phyloP scores from a whole-genome alignment of 805 yeast species.

The Candida ulmi region DNA sequence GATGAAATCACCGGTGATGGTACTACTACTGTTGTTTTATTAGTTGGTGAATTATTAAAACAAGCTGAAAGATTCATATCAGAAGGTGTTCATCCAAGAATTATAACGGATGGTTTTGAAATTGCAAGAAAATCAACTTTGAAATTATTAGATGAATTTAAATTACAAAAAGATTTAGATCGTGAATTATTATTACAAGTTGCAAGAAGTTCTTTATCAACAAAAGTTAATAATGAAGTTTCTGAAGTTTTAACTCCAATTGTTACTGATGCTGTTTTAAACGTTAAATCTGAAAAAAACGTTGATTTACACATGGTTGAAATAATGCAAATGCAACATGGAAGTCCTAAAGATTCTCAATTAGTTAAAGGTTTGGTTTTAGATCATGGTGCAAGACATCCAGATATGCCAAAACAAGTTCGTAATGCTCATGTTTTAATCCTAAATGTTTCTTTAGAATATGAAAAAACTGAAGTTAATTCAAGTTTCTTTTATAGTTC shows the following conservation, averaged over 20 bases:
- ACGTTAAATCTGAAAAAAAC: constrained; percentile 52
- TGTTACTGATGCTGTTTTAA: constrained; percentile 91
- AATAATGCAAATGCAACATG: constrained; percentile 97
- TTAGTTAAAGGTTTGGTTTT: constrained; percentile 85
- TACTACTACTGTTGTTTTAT: constrained; percentile 89
- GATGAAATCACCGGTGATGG: constrained; percentile 99
- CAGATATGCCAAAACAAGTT: constrained; percentile 93
- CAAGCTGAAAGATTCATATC: constrained; percentile 89
- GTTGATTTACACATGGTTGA: constrained; percentile 96
- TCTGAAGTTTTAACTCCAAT: constrained; percentile 84
- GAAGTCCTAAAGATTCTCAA: constrained; percentile 75
- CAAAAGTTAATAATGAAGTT: constrained; percentile 76
- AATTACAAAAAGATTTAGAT: constrained; percentile 51
- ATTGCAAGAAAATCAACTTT: constrained; percentile 74
- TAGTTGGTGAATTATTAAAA: constrained; percentile 90
- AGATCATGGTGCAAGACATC: constrained; percentile 98
- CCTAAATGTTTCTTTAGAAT: constrained; percentile 89
- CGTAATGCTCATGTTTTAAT: constrained; percentile 81
- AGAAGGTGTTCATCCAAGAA: constrained; percentile 96
- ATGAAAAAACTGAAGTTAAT: constrained; percentile 96
- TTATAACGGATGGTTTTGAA: constrained; percentile 93
- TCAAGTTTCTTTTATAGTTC: constrained; percentile 90
- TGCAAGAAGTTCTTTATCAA: constrained; percentile 82
- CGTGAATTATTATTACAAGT: constrained; percentile 88
- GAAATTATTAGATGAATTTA: constrained; percentile 62